Percentiles rank a stretch among this genome's conserved stretches.
Evolutionary conservation across 139 green algal species (phyloP).

Genomic region (Deuterostichococcus epilithicus): DNA sequence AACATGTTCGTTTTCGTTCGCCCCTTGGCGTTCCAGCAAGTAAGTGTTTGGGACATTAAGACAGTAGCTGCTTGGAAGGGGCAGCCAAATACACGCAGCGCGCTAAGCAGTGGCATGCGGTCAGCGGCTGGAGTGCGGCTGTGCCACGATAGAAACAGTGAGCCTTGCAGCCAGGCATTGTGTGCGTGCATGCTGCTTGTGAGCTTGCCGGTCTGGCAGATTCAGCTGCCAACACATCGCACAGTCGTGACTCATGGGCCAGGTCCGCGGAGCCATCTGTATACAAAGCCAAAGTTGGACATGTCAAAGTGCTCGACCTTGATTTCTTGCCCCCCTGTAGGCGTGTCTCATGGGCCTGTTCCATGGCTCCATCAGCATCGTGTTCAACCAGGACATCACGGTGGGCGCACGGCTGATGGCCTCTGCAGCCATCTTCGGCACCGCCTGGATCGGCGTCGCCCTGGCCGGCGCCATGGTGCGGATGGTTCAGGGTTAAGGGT

Average conservation of each 20-base stretch:
- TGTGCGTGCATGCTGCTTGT: no score
- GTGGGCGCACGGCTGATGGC: not conserved
- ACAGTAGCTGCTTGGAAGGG: not conserved
- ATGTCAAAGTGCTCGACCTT: not conserved
- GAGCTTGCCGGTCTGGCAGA: no score
- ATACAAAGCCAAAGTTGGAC: not conserved
- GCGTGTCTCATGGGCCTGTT: not conserved
- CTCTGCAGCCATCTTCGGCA: not conserved
- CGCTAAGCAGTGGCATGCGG: no score
- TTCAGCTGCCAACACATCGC: no score
- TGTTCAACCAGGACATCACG: not conserved
- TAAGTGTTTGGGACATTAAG: not conserved
- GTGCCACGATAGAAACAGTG: no score
- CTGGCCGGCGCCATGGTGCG: not conserved
- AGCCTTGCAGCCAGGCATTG: no score
- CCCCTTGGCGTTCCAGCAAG: not conserved
- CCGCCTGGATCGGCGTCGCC: not conserved
- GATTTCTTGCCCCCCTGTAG: not conserved
- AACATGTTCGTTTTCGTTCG: not conserved
- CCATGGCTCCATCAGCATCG: not conserved
- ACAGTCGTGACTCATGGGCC: no score
- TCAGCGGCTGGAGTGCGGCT: no score
- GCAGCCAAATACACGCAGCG: not conserved
- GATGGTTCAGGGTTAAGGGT: no score
- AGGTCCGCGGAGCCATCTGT: no score